These are phyloP conservation scores for Drechslera avenae DNA, from an alignment of 2,329 filamentous ascomycete species.

Conservation along the genomic window DNA sequence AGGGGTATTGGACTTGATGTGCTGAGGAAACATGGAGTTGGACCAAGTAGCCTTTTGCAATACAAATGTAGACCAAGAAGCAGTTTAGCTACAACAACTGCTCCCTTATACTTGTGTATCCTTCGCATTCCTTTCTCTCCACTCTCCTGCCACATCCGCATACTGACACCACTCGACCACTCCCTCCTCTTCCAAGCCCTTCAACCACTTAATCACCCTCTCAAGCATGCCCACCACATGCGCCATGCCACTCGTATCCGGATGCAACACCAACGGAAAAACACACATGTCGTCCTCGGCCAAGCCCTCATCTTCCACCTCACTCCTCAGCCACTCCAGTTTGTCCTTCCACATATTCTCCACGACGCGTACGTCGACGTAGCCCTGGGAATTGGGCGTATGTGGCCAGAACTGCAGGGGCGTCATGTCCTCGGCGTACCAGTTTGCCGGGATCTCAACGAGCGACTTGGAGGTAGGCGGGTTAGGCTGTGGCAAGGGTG, in stretches of 20 bases:
- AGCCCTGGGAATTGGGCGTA: constrained; percentile 60
- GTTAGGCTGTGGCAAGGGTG: constrained; percentile 41
- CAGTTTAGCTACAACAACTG: too few relatives aligned
- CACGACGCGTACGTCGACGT: constrained; percentile 61
- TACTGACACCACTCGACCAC: constrained; percentile 55
- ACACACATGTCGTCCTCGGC: constrained; percentile 47
- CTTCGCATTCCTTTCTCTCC: constrained; percentile 35
- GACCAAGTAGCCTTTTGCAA: too few relatives aligned
- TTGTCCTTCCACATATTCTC: constrained; percentile 67
- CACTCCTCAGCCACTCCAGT: constrained; percentile 59
- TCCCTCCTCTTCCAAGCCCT: constrained; percentile 50
- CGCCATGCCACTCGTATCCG: constrained; percentile 65
- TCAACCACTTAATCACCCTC: constrained; percentile 58
- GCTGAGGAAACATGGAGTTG: too few relatives aligned
- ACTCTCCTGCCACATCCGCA: constrained; percentile 51
- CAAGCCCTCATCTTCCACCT: constrained; percentile 43
- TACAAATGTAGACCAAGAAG: too few relatives aligned
- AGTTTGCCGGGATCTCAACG: constrained; percentile 57
- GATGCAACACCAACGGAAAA: constrained; percentile 61
- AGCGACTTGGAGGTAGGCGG: constrained; percentile 38
- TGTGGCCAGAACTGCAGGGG: constrained; percentile 56
- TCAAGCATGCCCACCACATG: constrained; percentile 65
- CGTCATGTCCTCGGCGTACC: constrained; percentile 60
- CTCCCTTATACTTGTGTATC: too few relatives aligned
- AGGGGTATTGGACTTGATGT: too few relatives aligned